Base-by-base conservation (phyloP, 352 stramenopile species). In the Pythium coloratum region DNA sequence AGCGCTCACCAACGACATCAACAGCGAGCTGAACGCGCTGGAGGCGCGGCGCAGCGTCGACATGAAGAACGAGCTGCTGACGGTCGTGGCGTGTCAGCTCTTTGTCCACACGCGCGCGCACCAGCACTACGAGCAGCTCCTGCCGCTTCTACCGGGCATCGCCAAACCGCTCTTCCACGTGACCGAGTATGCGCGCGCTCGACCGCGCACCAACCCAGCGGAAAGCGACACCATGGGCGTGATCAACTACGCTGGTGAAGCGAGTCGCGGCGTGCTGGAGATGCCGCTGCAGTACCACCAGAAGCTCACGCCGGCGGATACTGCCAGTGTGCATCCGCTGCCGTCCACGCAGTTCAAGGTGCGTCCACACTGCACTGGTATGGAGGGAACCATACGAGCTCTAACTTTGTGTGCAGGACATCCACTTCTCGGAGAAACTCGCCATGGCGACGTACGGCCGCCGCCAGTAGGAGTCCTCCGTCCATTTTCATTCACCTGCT, bases 1-100 rank as follows among this genome's bases (percentile, higher is more conserved):
- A 6, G 34, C 66, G 8, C 69, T 87, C 9, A 88, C 83, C 36
- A 81, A 78, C 68, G 83, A 80, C 38, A 82, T 94, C 53, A 88
- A 94, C 63, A 59, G 55, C 16, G 82, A 90, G 56, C 74, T 94
- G 58, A 87, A 78, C 51, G 77, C 76, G 3, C 72, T 94, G 10
- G 82, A 94, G 38, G 59, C 72, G 44, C 80, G 81, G 36, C 81
- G 86, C 33, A 75, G 84, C 56, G 68, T 76, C 26, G 81, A 90
- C 60, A 81, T 94, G 60, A 88, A 88, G 70, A 92, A 94, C 69
- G 83, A 94, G 55, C 72, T 94, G 38, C 81, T 92, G 49, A 86
- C 83, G 0, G 75, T 94, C 44, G 76, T 92, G 10, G 86, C 86
- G 1, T 77, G 83, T n/a, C 80, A 92, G 83, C 67, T 92, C 46